Percentiles rank a stretch among this genome's conserved stretches.
Evolutionary conservation across 495 filamentous ascomycete species (phyloP).

Genomic region (Aspergillus wentii): DNA sequence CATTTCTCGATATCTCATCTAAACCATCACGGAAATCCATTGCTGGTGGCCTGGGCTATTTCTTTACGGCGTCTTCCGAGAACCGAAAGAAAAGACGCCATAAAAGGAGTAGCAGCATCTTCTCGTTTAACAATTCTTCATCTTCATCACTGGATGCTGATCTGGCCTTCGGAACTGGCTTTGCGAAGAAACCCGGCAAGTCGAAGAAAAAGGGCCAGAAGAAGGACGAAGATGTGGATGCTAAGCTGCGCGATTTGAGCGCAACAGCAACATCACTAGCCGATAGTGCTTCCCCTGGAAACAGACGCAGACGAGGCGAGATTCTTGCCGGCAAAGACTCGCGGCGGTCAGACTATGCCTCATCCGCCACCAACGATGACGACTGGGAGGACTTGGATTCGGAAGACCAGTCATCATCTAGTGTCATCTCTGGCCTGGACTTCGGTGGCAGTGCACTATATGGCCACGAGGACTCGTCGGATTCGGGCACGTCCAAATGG

Average conservation of each 20-base stretch:
- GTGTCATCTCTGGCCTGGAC: conserved; percentile 51
- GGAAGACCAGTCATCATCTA: conserved; percentile 42
- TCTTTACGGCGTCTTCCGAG: conserved; percentile 47
- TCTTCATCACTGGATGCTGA: conserved; percentile 55
- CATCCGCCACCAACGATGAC: conserved; percentile 42
- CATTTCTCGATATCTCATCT: conserved; percentile 25
- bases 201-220: conserved; percentile 24
- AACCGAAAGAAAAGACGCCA: conserved; percentile 38
- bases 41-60: conserved; percentile 29
- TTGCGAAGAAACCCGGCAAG: conserved; percentile 28
- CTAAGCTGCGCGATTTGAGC: conserved; percentile 50
- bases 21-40: conserved; percentile 22
- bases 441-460: conserved; percentile 43
- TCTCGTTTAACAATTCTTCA: conserved; percentile 56
- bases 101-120: conserved; percentile 49
- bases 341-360: conserved; percentile 22
- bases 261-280: conserved; percentile 54
- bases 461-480: conserved; percentile 50
- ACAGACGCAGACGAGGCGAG: conserved; percentile 30
- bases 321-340: conserved; percentile 38
- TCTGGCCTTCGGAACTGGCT: conserved; percentile 43
- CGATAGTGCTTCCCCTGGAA: conserved; percentile 19
- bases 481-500: conserved; percentile 50
- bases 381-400: conserved; percentile 59
- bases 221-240: conserved; percentile 45